phyloP scores from a whole-genome alignment of 2,329 filamentous ascomycete species.

The Diaporthe humulicola region DNA sequence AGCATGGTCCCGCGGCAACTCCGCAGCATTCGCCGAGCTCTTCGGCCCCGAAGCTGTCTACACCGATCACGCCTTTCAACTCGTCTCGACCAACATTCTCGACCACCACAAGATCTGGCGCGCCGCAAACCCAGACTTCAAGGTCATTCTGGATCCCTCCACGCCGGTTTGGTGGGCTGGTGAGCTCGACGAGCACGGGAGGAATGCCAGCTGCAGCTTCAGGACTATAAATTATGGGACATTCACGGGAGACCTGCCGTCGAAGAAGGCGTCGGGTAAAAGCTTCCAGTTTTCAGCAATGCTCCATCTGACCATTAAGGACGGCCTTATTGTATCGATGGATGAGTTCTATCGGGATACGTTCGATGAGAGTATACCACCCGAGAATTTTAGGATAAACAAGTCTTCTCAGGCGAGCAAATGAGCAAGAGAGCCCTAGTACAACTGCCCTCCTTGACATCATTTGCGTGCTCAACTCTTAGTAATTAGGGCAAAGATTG shows the following conservation, averaged over 20 bases:
- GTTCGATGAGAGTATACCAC: neutral
- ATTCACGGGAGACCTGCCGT: neutral
- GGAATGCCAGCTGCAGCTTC: neutral
- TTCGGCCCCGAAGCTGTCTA: neutral
- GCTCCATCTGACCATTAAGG: neutral
- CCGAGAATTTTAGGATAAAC: neutral
- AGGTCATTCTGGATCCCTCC: neutral
- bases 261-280: neutral
- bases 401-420: too few species aligned
- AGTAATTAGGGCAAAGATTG: too few species aligned
- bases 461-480: too few species aligned
- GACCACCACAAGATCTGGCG: conserved; percentile 1
- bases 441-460: too few species aligned
- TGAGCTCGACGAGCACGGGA: neutral
- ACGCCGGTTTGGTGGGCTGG: neutral
- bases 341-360: conserved; percentile 3
- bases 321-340: neutral
- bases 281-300: neutral
- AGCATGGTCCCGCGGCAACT: neutral
- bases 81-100: neutral
- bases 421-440: too few species aligned
- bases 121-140: conserved; percentile 1
- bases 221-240: conserved; percentile 4
- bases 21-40: neutral
- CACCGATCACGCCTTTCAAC: conserved; percentile 3